These are phyloP conservation scores for Melampsora abietis-canadensis DNA, from an alignment of 1,284 basidiomycete genomes.

Conservation along the genomic window DNA sequence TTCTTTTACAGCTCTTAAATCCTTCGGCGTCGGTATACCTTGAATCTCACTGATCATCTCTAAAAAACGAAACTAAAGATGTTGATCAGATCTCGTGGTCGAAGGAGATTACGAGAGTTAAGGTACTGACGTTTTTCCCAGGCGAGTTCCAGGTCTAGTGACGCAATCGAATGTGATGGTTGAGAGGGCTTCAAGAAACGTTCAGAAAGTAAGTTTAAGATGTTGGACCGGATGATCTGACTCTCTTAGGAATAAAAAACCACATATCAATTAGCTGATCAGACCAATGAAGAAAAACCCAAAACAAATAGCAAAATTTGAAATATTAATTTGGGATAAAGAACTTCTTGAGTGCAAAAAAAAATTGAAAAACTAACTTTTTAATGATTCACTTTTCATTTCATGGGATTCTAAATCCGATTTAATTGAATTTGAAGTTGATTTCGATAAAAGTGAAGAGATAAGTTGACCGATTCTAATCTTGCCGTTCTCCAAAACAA, in stretches of 20 bases:
- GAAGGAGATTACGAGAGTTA: not conserved
- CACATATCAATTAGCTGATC: too few species aligned
- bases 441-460: slow-evolving; percentile 17
- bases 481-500: slow-evolving; percentile 30
- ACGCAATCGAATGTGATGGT: slow-evolving; percentile 21
- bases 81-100: not conserved
- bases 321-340: too few species aligned
- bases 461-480: slow-evolving; percentile 20
- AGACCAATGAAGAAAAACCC: too few species aligned
- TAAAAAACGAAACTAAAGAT: not conserved
- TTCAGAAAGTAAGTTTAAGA: slow-evolving; percentile 28
- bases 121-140: slow-evolving; percentile 32
- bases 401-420: not conserved
- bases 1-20: slow-evolving; percentile 17
- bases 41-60: slow-evolving; percentile 19
- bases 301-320: too few species aligned
- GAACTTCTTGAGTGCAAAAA: not conserved
- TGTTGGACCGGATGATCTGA: slow-evolving; percentile 32
- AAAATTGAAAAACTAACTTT: slow-evolving; percentile 7
- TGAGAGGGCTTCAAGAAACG: slow-evolving; percentile 24
- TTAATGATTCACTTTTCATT: slow-evolving; percentile 3
- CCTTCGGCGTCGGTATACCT: slow-evolving; percentile 33
- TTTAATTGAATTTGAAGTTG: slow-evolving; percentile 18
- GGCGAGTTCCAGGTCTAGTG: slow-evolving; percentile 18
- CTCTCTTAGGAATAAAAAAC: not conserved